Evolutionary conservation across 2,329 filamentous ascomycete species (phyloP).

Genomic region (Cercospora sesami): DNA sequence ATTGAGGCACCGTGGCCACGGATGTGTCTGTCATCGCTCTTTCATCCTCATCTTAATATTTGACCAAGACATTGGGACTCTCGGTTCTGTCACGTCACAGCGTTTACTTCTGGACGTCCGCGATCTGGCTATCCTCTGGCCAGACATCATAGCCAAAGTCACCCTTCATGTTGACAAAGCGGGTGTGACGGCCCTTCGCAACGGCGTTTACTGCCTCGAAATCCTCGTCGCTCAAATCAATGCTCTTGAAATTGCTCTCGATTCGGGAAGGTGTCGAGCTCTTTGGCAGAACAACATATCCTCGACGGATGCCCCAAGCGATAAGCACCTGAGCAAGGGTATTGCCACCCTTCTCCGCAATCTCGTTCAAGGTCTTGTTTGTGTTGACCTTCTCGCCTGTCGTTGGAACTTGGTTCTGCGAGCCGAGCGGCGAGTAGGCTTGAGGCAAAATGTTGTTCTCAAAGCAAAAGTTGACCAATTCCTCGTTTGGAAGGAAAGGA

Average conservation of each 20-base stretch:
- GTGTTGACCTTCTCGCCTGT: conserved; percentile 66
- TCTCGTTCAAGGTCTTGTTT: conserved; percentile 59
- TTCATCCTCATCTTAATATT: neutral
- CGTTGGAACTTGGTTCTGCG: conserved; percentile 67
- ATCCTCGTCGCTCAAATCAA: conserved; percentile 56
- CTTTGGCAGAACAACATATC: conserved; percentile 69
- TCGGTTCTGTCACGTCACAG: neutral
- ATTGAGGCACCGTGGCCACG: neutral
- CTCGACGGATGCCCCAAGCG: conserved; percentile 65
- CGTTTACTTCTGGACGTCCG: conserved; percentile 16
- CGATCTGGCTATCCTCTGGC: conserved; percentile 18
- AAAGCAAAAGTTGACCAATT: conserved; percentile 59
- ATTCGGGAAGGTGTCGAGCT: conserved; percentile 67
- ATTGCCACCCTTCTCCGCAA: conserved; percentile 59
- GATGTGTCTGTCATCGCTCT: neutral
- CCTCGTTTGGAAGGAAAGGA: conserved; percentile 62
- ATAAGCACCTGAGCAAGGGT: conserved; percentile 63
- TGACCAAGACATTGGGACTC: neutral
- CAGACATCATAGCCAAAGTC: conserved; percentile 68
- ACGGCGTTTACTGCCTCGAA: conserved; percentile 63
- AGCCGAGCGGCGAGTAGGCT: conserved; percentile 62
- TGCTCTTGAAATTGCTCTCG: conserved; percentile 66
- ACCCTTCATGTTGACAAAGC: conserved; percentile 81
- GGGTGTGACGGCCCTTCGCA: conserved; percentile 64
- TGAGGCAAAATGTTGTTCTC: conserved; percentile 57